A percentile compares a stretch with the other conserved stretches of the same genome.
These are phyloP conservation scores for Cytospora schulzeri DNA, from an alignment of 2,329 filamentous ascomycete genomes.

Conservation along the genomic window DNA sequence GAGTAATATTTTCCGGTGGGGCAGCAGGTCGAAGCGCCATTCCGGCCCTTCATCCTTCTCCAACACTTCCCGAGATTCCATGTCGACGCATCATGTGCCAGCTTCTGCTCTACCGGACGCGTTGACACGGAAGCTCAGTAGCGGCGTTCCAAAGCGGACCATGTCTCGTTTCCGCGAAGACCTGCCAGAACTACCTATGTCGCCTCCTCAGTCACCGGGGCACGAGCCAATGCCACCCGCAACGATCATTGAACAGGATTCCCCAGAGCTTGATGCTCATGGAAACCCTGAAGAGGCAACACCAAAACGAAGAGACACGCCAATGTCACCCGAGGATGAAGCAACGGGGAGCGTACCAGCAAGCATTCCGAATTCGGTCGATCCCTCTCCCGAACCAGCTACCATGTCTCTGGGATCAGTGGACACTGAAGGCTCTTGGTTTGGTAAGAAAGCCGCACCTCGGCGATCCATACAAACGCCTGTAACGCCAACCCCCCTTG, in stretches of 20 bases:
- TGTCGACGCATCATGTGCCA: conserved; percentile 51
- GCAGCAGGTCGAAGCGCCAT: conserved; percentile 59
- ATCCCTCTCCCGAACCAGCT: conserved; percentile 60
- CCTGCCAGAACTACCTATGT: conserved; percentile 80
- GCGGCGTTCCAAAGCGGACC: conserved; percentile 69
- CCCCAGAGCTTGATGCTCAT: conserved; percentile 26
- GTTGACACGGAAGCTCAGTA: conserved; percentile 40
- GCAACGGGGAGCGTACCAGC: conserved; percentile 5
- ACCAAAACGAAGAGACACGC: conserved; percentile 32
- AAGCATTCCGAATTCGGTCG: conserved; percentile 32
- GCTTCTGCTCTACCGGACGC: conserved; percentile 34
- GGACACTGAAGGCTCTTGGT: conserved; percentile 94
- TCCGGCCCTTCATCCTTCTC: conserved; percentile 77
- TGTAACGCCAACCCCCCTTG: conserved; percentile 36
- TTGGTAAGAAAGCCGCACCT: conserved; percentile 48
- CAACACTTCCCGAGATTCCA: conserved; percentile 88
- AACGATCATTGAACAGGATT: conserved; percentile 29
- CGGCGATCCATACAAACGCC: conserved; percentile 42
- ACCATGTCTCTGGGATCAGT: conserved; percentile 91
- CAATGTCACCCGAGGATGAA: conserved; percentile 27
- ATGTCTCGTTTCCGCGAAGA: conserved; percentile 93
- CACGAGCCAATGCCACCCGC: conserved; percentile 45
- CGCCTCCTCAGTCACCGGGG: conserved; percentile 83
- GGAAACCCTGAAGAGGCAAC: conserved; percentile 35
- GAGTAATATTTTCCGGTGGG: conserved; percentile 75